These are phyloP conservation scores for Mrakia hoshinonis DNA, from an alignment of 768 basidiomycete genomes.

Conservation along the genomic window DNA sequence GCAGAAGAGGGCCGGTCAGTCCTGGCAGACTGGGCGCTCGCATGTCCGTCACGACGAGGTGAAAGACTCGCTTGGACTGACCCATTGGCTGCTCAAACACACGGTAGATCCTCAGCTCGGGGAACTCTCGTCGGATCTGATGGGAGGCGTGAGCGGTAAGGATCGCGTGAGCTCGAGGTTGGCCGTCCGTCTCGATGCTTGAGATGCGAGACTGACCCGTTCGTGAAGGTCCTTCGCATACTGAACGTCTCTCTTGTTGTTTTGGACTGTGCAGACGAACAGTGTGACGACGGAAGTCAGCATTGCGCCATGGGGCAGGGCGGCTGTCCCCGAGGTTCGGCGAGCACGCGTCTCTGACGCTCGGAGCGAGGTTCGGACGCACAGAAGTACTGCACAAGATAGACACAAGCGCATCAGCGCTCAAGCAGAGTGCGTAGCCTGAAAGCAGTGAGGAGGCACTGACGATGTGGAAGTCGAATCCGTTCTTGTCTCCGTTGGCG, in stretches of 20 bases:
- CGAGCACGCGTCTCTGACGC: neutral
- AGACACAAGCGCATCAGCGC: too few species aligned
- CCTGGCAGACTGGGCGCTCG: neutral
- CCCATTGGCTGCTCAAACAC: constrained; percentile 30
- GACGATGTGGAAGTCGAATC: constrained; percentile 13
- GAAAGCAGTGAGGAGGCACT: neutral
- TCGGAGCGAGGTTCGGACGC: neutral
- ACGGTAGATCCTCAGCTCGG: constrained; percentile 31
- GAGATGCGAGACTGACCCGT: neutral
- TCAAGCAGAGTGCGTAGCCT: neutral
- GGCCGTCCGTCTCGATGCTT: neutral
- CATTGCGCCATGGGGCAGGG: neutral
- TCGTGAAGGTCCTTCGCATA: constrained; percentile 31
- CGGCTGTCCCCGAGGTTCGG: neutral
- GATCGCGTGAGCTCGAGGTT: neutral
- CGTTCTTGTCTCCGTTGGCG: constrained; percentile 4
- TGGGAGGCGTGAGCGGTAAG: neutral
- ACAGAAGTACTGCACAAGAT: neutral
- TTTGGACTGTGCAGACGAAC: constrained; percentile 12
- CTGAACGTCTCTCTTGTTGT: constrained; percentile 4
- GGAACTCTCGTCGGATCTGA: constrained; percentile 30
- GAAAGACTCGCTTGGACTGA: neutral
- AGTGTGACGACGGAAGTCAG: neutral
- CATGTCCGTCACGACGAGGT: neutral
- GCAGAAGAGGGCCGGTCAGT: too few species aligned